Base-by-base conservation (phyloP, 2,329 filamentous ascomycete species). In the Periconia digitata region DNA sequence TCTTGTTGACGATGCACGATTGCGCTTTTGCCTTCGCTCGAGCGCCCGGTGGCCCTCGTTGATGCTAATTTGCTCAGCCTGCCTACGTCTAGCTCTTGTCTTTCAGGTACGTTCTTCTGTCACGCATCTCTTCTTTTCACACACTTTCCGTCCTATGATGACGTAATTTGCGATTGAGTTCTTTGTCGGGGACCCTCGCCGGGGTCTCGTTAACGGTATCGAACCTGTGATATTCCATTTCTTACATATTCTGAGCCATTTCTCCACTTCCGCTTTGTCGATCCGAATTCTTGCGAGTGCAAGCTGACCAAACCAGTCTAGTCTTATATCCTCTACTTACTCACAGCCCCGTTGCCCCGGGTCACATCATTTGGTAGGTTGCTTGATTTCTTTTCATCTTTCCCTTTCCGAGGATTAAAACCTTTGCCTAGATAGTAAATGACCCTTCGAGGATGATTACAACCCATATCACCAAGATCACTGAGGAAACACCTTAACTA, bases 151-250 rank as follows among this genome's bases (percentile, higher is more conserved):
- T 64, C 59, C 71, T 62, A 87, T 89, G 92, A 96, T 95, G 91
- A 87, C 79, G 89, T 90, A 96, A 96, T 96, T 96, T 96, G 91
- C 92, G 91, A 92, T 92, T 95, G 91, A 96, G 87, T 82, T 80
- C 77, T 74, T 74, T 74, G 78, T 85, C 84, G 92, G 90, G 90
- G 81, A 78, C 88, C 85, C 90, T 87, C 87, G 91, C 92, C 91
- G 84, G 91, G 85, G 89, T 81, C 79, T 87, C 86, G 81, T 86
- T 49, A 86, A 91, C 85, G 86, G 80, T 76, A 70, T 76, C 77
- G 81, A 77, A 83, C 73, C 79, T 65, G 69, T 95, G 91, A 96
- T 88, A 95, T 89, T 91, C 76, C 85, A 84, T 83, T 85, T 92
- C 91, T 96, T 96, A 96, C 91, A 95, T 96, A 95, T 96, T 90